Evolutionary conservation across 139 green algal genomes (phyloP).

Genomic region (Volvox africanus): DNA sequence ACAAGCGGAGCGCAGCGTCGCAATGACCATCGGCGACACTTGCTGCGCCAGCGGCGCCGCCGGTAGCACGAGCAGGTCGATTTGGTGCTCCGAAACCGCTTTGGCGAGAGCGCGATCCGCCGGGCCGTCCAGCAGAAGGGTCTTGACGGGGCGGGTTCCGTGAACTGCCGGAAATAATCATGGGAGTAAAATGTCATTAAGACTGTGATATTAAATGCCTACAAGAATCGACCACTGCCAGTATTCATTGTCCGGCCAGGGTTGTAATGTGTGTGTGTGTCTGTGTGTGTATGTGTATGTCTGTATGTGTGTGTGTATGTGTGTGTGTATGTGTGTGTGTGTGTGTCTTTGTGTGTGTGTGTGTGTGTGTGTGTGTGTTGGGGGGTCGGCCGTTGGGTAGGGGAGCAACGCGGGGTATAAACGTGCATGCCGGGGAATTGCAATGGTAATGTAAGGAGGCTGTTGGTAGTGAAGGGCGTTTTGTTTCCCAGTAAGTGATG

Average conservation of each 20-base stretch:
- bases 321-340: no score
- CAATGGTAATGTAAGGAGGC: no score
- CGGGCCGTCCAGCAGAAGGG: conserved; percentile 30
- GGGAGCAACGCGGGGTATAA: no score
- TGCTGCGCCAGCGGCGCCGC: not conserved
- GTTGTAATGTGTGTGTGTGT: no score
- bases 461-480: no score
- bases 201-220: not conserved
- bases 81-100: not conserved
- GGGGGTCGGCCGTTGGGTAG: no score
- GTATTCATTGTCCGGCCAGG: not conserved
- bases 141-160: not conserved
- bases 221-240: not conserved
- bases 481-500: no score
- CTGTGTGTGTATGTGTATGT: no score
- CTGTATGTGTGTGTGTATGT: no score
- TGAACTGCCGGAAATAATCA: not conserved
- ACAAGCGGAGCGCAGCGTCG: not conserved
- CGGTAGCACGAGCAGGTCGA: conserved; percentile 18
- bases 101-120: not conserved
- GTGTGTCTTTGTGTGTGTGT: no score
- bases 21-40: conserved; percentile 15
- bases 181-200: not conserved
- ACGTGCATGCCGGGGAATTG: no score
- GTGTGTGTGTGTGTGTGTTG: no score